These are phyloP conservation scores for Fusarium buharicum DNA, from an alignment of 2,329 filamentous ascomycete species.

Conservation along the genomic window DNA sequence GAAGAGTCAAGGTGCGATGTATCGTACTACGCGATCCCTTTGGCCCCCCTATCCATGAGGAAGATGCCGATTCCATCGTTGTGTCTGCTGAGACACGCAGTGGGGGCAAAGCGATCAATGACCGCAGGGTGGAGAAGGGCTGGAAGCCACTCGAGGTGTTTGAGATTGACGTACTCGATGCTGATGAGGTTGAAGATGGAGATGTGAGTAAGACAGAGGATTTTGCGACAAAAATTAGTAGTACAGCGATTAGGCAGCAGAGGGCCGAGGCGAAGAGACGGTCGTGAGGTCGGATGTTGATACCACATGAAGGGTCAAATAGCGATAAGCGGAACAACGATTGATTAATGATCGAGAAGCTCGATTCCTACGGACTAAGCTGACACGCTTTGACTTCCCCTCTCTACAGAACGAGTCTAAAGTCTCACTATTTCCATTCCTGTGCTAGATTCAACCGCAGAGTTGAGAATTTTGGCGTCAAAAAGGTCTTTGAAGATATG, in stretches of 20 bases:
- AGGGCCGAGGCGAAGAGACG: conserved; percentile 50
- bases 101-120: conserved; percentile 87
- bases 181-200: conserved; percentile 52
- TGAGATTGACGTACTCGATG: conserved; percentile 88
- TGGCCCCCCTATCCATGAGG: conserved; percentile 88
- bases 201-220: conserved; percentile 59
- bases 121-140: conserved; percentile 78
- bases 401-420: too few relatives aligned
- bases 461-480: too few relatives aligned
- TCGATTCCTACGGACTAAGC: too few relatives aligned
- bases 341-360: too few relatives aligned
- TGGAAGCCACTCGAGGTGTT: conserved; percentile 83
- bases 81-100: conserved; percentile 88
- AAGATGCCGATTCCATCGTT: conserved; percentile 81
- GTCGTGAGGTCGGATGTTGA: conserved; percentile 1
- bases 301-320: too few relatives aligned
- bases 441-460: too few relatives aligned
- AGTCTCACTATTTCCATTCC: too few relatives aligned
- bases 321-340: too few relatives aligned
- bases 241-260: conserved; percentile 78
- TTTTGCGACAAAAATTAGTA: conserved; percentile 89
- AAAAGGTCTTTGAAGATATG: too few relatives aligned
- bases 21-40: conserved; percentile 89
- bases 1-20: conserved; percentile 75
- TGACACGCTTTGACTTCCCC: too few relatives aligned